phyloP scores from a whole-genome alignment of 495 filamentous ascomycete species.

The Jackrogersella multiformis region DNA sequence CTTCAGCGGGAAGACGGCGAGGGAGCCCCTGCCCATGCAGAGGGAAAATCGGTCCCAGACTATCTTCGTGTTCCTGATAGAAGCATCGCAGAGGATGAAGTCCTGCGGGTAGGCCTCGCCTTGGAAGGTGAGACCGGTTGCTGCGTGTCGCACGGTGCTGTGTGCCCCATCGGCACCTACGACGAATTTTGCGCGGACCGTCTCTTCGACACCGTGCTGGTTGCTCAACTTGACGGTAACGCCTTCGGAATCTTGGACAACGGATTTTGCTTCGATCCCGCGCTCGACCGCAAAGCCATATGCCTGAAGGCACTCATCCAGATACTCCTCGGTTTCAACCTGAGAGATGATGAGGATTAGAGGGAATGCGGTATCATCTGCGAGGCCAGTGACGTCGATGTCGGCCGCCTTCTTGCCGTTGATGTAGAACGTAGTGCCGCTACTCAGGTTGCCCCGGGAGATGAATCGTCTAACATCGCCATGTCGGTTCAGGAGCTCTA shows the following conservation, averaged over 20 bases:
- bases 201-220: conserved; percentile 33
- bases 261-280: conserved; percentile 44
- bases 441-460: conserved; percentile 30
- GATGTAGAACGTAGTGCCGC: conserved; percentile 36
- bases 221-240: conserved; percentile 46
- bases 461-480: conserved; percentile 34
- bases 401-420: conserved; percentile 42
- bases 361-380: conserved; percentile 49
- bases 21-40: conserved; percentile 31
- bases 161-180: conserved; percentile 60
- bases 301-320: conserved; percentile 49
- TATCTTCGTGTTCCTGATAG: conserved; percentile 26
- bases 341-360: conserved; percentile 54
- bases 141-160: conserved; percentile 51
- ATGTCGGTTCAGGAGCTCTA: conserved; percentile 49
- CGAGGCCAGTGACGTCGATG: conserved; percentile 46
- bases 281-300: conserved; percentile 51
- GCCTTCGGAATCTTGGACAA: conserved; percentile 48
- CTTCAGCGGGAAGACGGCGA: conserved; percentile 36
- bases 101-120: conserved; percentile 55
- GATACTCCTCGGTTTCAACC: conserved; percentile 51
- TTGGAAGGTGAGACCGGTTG: conserved; percentile 50
- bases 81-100: conserved; percentile 57
- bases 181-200: conserved; percentile 51
- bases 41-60: conserved; percentile 36